Conservation (phyloP, 2,329 filamentous ascomycete genomes). For the Mycosphaerelloides madeirae region DNA sequence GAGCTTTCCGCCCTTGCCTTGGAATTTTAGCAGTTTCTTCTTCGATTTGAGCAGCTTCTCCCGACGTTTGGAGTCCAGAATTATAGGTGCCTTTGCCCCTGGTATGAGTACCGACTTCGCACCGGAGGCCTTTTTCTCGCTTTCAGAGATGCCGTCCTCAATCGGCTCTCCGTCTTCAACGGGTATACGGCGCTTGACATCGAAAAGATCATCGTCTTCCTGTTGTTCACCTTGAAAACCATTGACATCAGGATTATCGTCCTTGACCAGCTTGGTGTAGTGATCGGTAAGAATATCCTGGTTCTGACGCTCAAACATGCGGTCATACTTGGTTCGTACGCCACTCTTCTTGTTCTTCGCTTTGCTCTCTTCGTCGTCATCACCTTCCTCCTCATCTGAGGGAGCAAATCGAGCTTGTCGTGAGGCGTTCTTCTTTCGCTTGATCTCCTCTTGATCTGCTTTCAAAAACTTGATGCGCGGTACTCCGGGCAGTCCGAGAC, state of each 20-base stretch:
- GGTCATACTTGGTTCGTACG: constrained; percentile 90
- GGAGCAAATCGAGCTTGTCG: constrained; percentile 55
- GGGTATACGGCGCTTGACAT: constrained; percentile 80
- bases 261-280: constrained; percentile 77
- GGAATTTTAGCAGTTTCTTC: constrained; percentile 89
- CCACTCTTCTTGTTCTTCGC: constrained; percentile 54
- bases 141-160: constrained; percentile 37
- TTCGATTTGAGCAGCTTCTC: constrained; percentile 95
- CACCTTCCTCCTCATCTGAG: constrained; percentile 57
- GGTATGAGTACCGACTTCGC: constrained; percentile 61
- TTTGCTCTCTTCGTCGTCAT: constrained; percentile 44
- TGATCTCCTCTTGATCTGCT: constrained; percentile 81
- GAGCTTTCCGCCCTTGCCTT: constrained; percentile 77
- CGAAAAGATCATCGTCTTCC: constrained; percentile 71
- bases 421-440: constrained; percentile 80
- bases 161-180: constrained; percentile 53
- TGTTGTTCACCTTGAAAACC: constrained; percentile 30
- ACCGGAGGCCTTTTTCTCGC: constrained; percentile 38
- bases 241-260: constrained; percentile 43
- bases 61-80: constrained; percentile 90
- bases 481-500: constrained; percentile 81
- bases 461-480: constrained; percentile 92
- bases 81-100: constrained; percentile 62
- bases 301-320: constrained; percentile 96
- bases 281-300: constrained; percentile 93